Percentiles rank a stretch among this genome's conserved stretches.
phyloP scores from a whole-genome alignment of 225 moss, liverwort and hornwort genomes.

The Sphagnum tenellum region DNA sequence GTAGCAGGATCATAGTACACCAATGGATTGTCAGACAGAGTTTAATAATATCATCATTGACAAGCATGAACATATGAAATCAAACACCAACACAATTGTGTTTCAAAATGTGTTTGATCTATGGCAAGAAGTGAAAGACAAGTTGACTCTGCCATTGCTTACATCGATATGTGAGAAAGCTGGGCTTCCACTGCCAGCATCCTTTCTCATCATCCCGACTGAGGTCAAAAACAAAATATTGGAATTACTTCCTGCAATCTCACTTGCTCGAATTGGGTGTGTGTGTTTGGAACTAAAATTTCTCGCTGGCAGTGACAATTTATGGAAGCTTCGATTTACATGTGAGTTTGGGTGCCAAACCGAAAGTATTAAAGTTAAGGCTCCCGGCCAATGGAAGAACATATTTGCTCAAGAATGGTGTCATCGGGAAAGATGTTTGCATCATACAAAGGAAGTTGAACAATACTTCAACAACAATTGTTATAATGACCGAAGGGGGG shows the following conservation, averaged over 20 bases:
- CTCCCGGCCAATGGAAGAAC: conserved; percentile 75
- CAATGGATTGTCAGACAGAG: conserved; percentile 18
- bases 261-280: conserved; percentile 55
- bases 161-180: conserved; percentile 78
- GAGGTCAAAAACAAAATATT: conserved; percentile 75
- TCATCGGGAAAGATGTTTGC: conserved; percentile 55
- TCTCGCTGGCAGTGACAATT: conserved; percentile 56
- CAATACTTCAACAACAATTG: conserved; percentile 42
- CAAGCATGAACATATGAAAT: conserved; percentile 7
- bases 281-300: conserved; percentile 86
- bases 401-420: conserved; percentile 62
- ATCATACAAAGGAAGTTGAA: conserved; percentile 64
- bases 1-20: conserved; percentile 20
- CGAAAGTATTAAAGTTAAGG: conserved; percentile 16
- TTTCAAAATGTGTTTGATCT: conserved; percentile 69
- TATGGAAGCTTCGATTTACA: conserved; percentile 68
- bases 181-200: conserved; percentile 81
- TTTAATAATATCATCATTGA: not conserved
- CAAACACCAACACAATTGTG: conserved; percentile 15
- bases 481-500: too few relatives aligned
- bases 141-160: conserved; percentile 78
- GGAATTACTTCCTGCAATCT: conserved; percentile 53
- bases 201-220: conserved; percentile 65
- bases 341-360: conserved; percentile 42
- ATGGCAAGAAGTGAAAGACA: conserved; percentile 94